phyloP scores from a whole-genome alignment of 2,329 filamentous ascomycete genomes.

The Sphaerulina vaccinii region DNA sequence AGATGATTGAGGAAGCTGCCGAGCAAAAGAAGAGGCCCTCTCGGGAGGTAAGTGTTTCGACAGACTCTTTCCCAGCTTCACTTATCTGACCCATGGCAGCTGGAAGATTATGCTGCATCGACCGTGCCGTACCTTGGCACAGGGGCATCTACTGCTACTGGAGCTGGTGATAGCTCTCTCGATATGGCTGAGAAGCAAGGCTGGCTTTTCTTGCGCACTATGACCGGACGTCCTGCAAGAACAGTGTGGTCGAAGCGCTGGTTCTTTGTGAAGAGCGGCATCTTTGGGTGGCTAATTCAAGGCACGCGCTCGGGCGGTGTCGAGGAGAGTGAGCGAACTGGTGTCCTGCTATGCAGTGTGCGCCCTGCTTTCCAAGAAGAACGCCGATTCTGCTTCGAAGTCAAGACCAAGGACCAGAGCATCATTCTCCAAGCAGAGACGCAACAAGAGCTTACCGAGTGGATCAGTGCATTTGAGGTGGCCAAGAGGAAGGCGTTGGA shows the following conservation, averaged over 20 bases:
- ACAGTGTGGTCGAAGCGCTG: constrained; percentile 88
- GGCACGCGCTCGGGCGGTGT: constrained; percentile 77
- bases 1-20: constrained; percentile 77
- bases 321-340: constrained; percentile 93
- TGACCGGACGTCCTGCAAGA: constrained; percentile 83
- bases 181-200: constrained; percentile 77
- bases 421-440: constrained; percentile 91
- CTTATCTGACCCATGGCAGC: constrained; percentile 25
- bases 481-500: constrained; percentile 92
- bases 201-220: constrained; percentile 81
- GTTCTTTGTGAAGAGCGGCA: constrained; percentile 94
- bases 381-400: constrained; percentile 92
- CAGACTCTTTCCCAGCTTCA: background rate
- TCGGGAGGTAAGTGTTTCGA: constrained; percentile 56
- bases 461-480: constrained; percentile 89
- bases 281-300: constrained; percentile 92
- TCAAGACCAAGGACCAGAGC: constrained; percentile 94
- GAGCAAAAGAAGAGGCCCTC: constrained; percentile 73
- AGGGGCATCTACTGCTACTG: constrained; percentile 58
- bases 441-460: constrained; percentile 93
- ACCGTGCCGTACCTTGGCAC: constrained; percentile 84
- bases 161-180: constrained; percentile 52
- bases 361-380: constrained; percentile 91
- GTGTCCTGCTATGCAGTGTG: constrained; percentile 88
- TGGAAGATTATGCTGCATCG: constrained; percentile 87